Evolutionary conservation across 805 yeast genomes (phyloP).

Genomic region (Kuraishia floccosa): DNA sequence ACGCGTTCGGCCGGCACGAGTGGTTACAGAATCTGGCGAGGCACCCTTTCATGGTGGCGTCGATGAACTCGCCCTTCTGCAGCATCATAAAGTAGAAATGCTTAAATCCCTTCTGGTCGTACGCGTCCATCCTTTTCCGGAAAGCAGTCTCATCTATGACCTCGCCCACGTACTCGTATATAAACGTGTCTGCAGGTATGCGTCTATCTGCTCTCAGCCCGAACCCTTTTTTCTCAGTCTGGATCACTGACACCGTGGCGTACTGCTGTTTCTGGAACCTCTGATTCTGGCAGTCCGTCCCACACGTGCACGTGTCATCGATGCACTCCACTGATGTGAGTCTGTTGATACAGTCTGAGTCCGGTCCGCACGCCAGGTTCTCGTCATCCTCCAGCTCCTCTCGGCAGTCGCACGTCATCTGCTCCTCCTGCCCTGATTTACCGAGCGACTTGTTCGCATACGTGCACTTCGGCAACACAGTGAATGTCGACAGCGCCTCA

Average conservation of each 20-base stretch:
- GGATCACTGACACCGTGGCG: conserved; percentile 69
- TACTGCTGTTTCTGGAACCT: conserved; percentile 72
- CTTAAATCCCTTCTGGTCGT: conserved; percentile 55
- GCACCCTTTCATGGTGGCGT: conserved; percentile 85
- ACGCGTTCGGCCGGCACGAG: conserved; percentile 91
- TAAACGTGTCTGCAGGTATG: conserved; percentile 54
- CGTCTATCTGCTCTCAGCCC: conserved; percentile 67
- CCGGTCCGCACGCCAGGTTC: conserved; percentile 69
- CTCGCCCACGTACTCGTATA: conserved; percentile 91
- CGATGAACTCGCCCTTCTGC: conserved; percentile 85
- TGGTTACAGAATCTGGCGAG: conserved; percentile 91
- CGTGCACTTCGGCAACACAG: conserved; percentile 41
- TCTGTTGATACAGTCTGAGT: conserved; percentile 85
- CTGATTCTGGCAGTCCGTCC: conserved; percentile 73
- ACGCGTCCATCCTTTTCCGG: conserved; percentile 59
- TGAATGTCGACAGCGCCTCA: conserved; percentile 57
- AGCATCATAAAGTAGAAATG: conserved; percentile 96
- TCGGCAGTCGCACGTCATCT: conserved; percentile 87
- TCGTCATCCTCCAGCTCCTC: conserved; percentile 29
- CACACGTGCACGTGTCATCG: conserved; percentile 61
- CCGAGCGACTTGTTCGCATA: conserved; percentile 59
- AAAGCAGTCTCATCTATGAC: conserved; percentile 78
- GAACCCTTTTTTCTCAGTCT: conserved; percentile 78
- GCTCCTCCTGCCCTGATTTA: conserved; percentile 58
- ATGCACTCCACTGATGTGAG: conserved; percentile 89